Evolutionary conservation across 129 eudicot species (phyloP), one percentile per base, ranked within the genome.

Genomic region (Ambrosia artemisiifolia): DNA sequence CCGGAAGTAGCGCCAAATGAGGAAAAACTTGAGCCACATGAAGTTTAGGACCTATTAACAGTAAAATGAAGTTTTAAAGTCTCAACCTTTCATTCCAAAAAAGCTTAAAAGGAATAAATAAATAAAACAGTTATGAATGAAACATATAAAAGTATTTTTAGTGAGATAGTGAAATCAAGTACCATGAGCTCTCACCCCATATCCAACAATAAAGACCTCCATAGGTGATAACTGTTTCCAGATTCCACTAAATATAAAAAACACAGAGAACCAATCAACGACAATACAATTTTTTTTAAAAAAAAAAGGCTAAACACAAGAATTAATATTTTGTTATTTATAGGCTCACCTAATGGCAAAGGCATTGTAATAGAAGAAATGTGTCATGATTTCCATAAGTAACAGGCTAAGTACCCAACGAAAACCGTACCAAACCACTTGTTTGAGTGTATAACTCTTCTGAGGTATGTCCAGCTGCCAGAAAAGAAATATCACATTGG

Each of bases 21-120:
- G 93, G 72, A 94, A 85, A 80, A 94, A 94, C 56, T 94, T 94
- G 35, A 94, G 97, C 99, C 99, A 94, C 99, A 94, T 94, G 89
- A 94, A 94, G 82, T 82, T 94, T 60, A 94, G 79, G 54, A 94
- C 97, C 99, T 94, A 86, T 63, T 70, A 68, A 68, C 75, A 74
- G 42, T 28, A 42, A 60, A 67, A 38, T 6, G 2, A 7, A 61
- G 11, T 67, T 3, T 68, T 38, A 56, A 65, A 42, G 19, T 50
- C 6, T 6, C 32, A 62, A 65, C 35, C 65, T 80, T 65, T 71
- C 28, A 24, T 50, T 56, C 11, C 59, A 43, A 69, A 11, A 35
- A 49, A 60, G 48, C 70, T 20, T 16, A 46, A 28, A n/a, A 40
- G 33, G 47, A 19, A 36, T 57, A 14, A 75, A 36, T 57, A 14